A percentile compares a stretch with the other conserved stretches of the same genome.
phyloP scores from a whole-genome alignment of 1,139 yeast genomes.

The Geotrichum aggregatum region DNA sequence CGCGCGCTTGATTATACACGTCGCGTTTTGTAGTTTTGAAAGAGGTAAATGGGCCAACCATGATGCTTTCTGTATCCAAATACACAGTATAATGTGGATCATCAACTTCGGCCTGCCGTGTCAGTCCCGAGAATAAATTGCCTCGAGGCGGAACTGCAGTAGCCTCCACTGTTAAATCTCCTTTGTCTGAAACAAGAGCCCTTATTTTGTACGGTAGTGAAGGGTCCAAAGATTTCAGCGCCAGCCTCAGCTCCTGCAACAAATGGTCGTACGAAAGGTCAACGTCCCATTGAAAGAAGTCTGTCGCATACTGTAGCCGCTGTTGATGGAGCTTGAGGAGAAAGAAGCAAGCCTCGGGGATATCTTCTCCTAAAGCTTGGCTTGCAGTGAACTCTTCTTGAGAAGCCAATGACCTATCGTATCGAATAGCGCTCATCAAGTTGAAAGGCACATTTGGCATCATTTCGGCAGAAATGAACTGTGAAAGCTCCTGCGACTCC shows the following conservation, averaged over 20 bases:
- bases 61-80: slow-evolving; percentile 52
- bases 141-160: slow-evolving; percentile 41
- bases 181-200: slow-evolving; percentile 48
- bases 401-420: slow-evolving; percentile 54
- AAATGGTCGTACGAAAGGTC: slow-evolving; percentile 46
- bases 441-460: slow-evolving; percentile 40
- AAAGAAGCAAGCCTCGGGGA: slow-evolving; percentile 40
- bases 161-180: slow-evolving; percentile 52
- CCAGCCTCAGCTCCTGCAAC: slow-evolving; percentile 34
- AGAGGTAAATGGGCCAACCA: slow-evolving; percentile 73
- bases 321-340: slow-evolving; percentile 60
- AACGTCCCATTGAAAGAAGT: slow-evolving; percentile 52
- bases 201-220: slow-evolving; percentile 56
- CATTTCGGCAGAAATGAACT: slow-evolving; percentile 8
- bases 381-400: slow-evolving; percentile 6
- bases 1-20: slow-evolving; percentile 61
- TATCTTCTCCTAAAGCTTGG: neutral
- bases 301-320: slow-evolving; percentile 52
- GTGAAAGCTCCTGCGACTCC: slow-evolving; percentile 3
- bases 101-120: slow-evolving; percentile 27
- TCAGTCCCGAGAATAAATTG: slow-evolving; percentile 47
- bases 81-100: slow-evolving; percentile 54
- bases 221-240: slow-evolving; percentile 19
- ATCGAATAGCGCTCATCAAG: slow-evolving; percentile 64
- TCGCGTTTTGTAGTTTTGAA: slow-evolving; percentile 79